Evolutionary conservation across 176 grass and related monocot genomes (phyloP), one percentile per base, ranked within the genome.

Genomic region (Avena atlantica): DNA sequence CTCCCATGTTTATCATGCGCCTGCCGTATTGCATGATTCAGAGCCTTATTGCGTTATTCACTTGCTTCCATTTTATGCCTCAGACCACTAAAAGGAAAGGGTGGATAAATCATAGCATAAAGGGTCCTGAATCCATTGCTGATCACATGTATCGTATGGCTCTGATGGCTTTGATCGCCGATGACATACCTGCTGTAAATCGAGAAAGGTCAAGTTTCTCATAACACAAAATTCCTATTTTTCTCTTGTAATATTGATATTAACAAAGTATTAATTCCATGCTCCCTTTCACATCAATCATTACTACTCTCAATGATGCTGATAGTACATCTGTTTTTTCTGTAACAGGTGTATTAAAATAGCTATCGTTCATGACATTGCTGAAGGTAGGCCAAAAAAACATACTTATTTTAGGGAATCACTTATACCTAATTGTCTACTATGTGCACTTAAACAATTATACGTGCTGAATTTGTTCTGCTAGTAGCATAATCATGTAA

Each of bases 111-210:
- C 97, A 95, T 64, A 93, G 93, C 70, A 91, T 98, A 36, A 92
- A 91, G 44, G 94, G 94, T 14, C 90, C 97, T 2, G 97, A 98
- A 87, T 98, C 97, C 27, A 95, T 98, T 92, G 93, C 92, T 55
- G 97, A 98, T 82, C 97, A 98, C 92, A 98, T 98, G 97, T 98
- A 98, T 62, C 87, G 92, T 8, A 98, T 98, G 97, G 86, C 94
- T 21, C 55, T 98, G n/a, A 98, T 94, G 97, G 89, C 92, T 84
- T 87, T 98, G 78, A 92, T 96, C 21, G 90, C 92, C 19, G 81
- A 81, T 60, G 94, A 96, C 51, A 70, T 94, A 20, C 90, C 96
- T 48, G 51, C 81, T 51, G 87, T 98, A 21, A 81, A 96, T 93
- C 73, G 94, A n/a, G 94, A 98, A 84, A 94, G 97, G 97, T 98